Base-by-base conservation (phyloP, 352 stramenopile species). In the Globisporangium barbulae region DNA sequence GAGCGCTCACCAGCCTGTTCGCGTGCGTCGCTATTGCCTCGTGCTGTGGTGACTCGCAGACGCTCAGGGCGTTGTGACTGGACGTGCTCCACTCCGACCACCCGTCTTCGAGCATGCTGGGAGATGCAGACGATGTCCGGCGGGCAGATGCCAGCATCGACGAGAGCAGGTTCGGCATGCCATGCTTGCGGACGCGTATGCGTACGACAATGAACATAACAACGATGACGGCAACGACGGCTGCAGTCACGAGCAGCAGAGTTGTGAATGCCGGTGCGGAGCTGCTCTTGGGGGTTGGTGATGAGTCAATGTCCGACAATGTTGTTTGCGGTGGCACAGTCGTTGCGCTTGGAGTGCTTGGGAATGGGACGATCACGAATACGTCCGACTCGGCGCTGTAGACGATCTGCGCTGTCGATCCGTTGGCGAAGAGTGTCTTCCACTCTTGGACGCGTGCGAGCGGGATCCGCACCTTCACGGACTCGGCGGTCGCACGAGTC, bases 331-430 rank as follows among this genome's bases (percentile, higher is more conserved):
- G 5, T 1, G n/a, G 19, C 3, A 5, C 6, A 22, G 3, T 57
- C 30, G 50, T 17, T 1, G 19, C 30, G 35, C 22, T 37, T 22
- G 57, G 13, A 12, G 30, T 44, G 8, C 21, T 15, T 30, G 21
- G 10, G 33, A 2, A 2, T 9, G 44, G 44, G 6, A 47, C 41
- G 31, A 58, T 2, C 53, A 63, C 2, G 45, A 68, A 57, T 35
- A 50, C 76, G 13, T 70, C 65, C 6, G 71, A 74, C 5, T 74
- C 69, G 6, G 49, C 45, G 63, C 67, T 33, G 61, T 82, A 80
- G 21, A 77, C 45, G 71, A 86, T 77, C 42, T 69, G 72, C 35
- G 78, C 75, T 9, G 64, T 82, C n/a, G 71, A 70, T 22, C 70
- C 71, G 45, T 81, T 83, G 35, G 63, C 49, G 44, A 86, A 67